Conservation (phyloP, 805 yeast species). For the Suhomyces sp. region DNA sequence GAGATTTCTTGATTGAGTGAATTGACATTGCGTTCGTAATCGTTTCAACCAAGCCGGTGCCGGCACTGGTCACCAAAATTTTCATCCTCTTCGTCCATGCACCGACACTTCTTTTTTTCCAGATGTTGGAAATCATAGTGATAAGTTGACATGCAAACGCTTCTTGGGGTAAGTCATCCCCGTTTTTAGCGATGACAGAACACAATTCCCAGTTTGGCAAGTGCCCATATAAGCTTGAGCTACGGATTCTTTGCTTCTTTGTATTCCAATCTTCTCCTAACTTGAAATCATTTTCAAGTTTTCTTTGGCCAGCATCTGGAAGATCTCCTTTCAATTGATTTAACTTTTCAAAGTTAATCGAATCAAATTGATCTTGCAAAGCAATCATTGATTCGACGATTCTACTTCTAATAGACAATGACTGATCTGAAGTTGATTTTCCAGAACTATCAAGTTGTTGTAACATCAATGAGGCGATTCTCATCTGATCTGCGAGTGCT, state of each 20-base stretch:
- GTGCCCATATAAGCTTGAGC: slow-evolving; percentile 79
- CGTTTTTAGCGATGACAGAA: slow-evolving; percentile 94
- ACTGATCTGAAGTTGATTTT: slow-evolving; percentile 47
- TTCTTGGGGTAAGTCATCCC: slow-evolving; percentile 93
- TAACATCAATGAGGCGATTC: slow-evolving; percentile 94
- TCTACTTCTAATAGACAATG: slow-evolving; percentile 19
- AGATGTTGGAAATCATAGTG: slow-evolving; percentile 78
- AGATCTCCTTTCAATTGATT: slow-evolving; percentile 70
- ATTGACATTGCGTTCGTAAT: slow-evolving; percentile 92
- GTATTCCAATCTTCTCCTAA: slow-evolving; percentile 92
- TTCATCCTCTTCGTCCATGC: slow-evolving; percentile 95
- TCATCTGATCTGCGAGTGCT: slow-evolving; percentile 84
- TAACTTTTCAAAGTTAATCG: slow-evolving; percentile 31
- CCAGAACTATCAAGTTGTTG: slow-evolving; percentile 82
- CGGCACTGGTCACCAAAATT: slow-evolving; percentile 85
- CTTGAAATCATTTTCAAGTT: slow-evolving; percentile 87
- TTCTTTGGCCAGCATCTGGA: slow-evolving; percentile 71
- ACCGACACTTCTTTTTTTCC: slow-evolving; percentile 67
- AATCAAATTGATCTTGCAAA: slow-evolving; percentile 42
- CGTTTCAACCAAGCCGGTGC: slow-evolving; percentile 91
- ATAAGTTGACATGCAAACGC: slow-evolving; percentile 97
- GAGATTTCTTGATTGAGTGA: slow-evolving; percentile 90
- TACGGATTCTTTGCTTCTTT: slow-evolving; percentile 77
- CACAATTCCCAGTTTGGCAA: slow-evolving; percentile 90
- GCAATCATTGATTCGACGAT: slow-evolving; percentile 34